phyloP scores from a whole-genome alignment of 2,329 filamentous ascomycete genomes.

The Fusarium xyrophilum region DNA sequence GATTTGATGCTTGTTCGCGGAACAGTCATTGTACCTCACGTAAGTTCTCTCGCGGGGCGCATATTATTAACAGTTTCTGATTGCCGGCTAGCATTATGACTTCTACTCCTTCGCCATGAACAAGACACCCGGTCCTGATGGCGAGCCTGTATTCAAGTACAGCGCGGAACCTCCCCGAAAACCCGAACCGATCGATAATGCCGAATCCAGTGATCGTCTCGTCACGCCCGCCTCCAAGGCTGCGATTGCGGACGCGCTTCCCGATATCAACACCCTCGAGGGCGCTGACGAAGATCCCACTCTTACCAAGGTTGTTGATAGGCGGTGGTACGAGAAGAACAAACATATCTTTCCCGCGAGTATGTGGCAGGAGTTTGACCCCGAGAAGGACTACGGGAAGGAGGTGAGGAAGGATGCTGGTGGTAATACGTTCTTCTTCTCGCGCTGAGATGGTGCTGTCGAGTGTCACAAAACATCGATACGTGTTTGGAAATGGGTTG shows the following conservation, averaged over 20 bases:
- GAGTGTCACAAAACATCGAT: constrained; percentile 1
- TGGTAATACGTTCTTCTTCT: constrained; percentile 94
- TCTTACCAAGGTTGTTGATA: constrained; percentile 91
- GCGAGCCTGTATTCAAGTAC: constrained; percentile 79
- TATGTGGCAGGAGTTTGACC: constrained; percentile 94
- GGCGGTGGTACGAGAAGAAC: constrained; percentile 95
- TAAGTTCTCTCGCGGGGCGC: constrained; percentile 56
- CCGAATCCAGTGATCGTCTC: constrained; percentile 27
- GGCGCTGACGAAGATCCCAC: constrained; percentile 79
- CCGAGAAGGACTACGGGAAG: constrained; percentile 81
- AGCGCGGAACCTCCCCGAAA: constrained; percentile 55
- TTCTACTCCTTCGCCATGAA: constrained; percentile 98
- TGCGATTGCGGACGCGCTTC: constrained; percentile 49
- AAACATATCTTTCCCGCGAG: constrained; percentile 98
- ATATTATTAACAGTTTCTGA: constrained; percentile 25
- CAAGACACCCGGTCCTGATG: constrained; percentile 75
- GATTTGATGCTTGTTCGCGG: constrained; percentile 93
- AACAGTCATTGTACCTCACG: constrained; percentile 91
- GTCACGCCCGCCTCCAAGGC: constrained; percentile 47
- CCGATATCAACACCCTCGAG: constrained; percentile 68
- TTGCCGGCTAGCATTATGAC: constrained; percentile 79
- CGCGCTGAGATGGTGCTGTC: constrained; percentile 45
- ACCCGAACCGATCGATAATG: constrained; percentile 41
- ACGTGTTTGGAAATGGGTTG: not conserved
- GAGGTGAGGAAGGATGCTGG: constrained; percentile 82